phyloP scores from a whole-genome alignment of 2,329 filamentous ascomycete genomes.

The Colletotrichum endophyticum region DNA sequence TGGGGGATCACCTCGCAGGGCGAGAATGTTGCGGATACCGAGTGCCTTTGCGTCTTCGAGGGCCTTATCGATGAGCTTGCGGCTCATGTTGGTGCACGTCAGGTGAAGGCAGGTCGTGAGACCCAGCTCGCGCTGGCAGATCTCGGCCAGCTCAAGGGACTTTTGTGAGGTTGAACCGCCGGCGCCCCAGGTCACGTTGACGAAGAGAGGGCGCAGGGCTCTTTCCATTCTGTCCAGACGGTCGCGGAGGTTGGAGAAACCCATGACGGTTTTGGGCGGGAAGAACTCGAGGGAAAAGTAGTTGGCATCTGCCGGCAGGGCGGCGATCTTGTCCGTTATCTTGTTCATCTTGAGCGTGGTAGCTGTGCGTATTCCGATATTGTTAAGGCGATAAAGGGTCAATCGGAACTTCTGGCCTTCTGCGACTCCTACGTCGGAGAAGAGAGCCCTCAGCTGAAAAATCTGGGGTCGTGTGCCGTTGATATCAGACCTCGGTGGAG shows the following conservation, averaged over 20 bases:
- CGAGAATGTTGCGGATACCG: constrained; percentile 92
- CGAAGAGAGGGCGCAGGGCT: constrained; percentile 88
- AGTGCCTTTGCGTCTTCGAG: constrained; percentile 89
- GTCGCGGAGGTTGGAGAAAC: constrained; percentile 90
- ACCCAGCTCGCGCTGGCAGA: constrained; percentile 90
- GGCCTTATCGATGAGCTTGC: constrained; percentile 82
- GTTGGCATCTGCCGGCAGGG: constrained; percentile 77
- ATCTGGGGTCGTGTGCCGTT: neutral
- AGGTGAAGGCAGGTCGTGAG: constrained; percentile 95
- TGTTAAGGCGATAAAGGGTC: neutral
- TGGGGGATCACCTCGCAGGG: constrained; percentile 89
- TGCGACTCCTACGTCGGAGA: neutral
- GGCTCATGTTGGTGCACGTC: constrained; percentile 98
- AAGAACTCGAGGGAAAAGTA: constrained; percentile 99
- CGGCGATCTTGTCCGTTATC: constrained; percentile 94
- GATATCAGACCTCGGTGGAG: constrained; percentile 5
- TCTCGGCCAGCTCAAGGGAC: constrained; percentile 91
- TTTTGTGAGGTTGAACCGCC: constrained; percentile 91
- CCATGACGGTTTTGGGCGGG: constrained; percentile 95
- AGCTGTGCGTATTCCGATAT: neutral
- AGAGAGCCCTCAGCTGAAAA: neutral
- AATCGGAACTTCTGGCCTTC: neutral
- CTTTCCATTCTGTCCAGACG: constrained; percentile 95
- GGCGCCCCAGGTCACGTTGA: constrained; percentile 97
- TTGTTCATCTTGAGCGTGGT: constrained; percentile 67